These are phyloP conservation scores for Melaleuca alternifolia DNA, from an alignment of 345 rosid genomes.

Conservation along the genomic window DNA sequence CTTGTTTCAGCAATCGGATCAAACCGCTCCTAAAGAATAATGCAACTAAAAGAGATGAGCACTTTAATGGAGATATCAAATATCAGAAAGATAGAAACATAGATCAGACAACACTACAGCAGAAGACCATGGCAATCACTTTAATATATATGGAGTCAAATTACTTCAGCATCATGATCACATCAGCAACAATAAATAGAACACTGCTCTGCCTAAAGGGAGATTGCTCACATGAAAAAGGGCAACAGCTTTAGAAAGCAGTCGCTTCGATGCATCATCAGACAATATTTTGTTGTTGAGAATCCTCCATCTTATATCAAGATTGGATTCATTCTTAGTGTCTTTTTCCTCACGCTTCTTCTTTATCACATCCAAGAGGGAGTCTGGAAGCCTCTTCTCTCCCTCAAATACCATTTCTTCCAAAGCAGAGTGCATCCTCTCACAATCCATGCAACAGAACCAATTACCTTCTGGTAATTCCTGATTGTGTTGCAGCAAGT, in stretches of 20 bases:
- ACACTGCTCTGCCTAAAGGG: background rate
- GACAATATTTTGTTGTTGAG: conserved; percentile 46
- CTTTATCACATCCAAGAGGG: conserved; percentile 35
- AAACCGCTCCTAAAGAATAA: conserved; percentile 59
- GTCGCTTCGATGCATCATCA: conserved; percentile 33
- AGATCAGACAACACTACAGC: background rate
- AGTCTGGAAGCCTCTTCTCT: conserved; percentile 60
- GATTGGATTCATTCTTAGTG: conserved; percentile 14
- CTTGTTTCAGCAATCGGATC: conserved; percentile 71
- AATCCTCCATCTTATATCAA: conserved; percentile 84
- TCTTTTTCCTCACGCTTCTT: conserved; percentile 29
- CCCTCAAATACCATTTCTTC: conserved; percentile 44
- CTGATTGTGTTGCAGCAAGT: conserved; percentile 16
- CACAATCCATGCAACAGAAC: conserved; percentile 68
- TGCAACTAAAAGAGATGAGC: background rate
- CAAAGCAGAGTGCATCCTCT: conserved; percentile 41
- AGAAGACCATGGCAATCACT: background rate
- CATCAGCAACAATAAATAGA: background rate
- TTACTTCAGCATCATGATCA: background rate
- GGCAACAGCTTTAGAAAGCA: conserved; percentile 57
- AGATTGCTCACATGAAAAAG: conserved; percentile 62
- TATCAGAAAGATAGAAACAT: background rate
- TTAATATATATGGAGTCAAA: background rate
- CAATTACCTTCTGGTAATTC: conserved; percentile 82
- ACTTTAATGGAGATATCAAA: background rate